Conservation (phyloP, 208 protist species). For the Phytomonas sp. region DNA sequence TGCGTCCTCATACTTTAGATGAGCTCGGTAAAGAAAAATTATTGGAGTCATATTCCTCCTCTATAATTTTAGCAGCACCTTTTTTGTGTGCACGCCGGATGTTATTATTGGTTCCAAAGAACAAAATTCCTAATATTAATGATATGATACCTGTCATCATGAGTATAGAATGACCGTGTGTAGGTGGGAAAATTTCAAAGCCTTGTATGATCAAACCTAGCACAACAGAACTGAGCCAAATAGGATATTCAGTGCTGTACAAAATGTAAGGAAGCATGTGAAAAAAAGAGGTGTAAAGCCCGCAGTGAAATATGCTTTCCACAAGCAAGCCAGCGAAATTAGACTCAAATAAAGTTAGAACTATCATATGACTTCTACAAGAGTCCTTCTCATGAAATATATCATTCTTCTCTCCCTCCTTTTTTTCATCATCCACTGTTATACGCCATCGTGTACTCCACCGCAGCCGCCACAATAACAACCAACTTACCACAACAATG, state of each 20-base stretch:
- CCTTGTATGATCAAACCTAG: slow-evolving; percentile 38
- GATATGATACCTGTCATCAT: slow-evolving; percentile 36
- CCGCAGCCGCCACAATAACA: slow-evolving; percentile 41
- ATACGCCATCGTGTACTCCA: slow-evolving; percentile 17
- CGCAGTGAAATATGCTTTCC: slow-evolving; percentile 87
- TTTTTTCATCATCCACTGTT: background rate
- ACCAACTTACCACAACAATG: slow-evolving; percentile 38
- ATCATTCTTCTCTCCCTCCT: slow-evolving; percentile 15
- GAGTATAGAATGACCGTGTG: slow-evolving; percentile 28
- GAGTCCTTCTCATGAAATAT: slow-evolving; percentile 5
- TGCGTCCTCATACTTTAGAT: background rate
- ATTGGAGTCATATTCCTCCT: background rate
- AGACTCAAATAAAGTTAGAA: slow-evolving; percentile 72
- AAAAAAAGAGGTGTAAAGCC: slow-evolving; percentile 92
- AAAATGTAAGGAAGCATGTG: slow-evolving; percentile 73
- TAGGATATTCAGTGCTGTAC: slow-evolving; percentile 29
- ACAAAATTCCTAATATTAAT: slow-evolving; percentile 29
- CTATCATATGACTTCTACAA: slow-evolving; percentile 17
- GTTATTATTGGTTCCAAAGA: slow-evolving; percentile 21
- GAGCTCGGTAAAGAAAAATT: background rate
- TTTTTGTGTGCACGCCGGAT: background rate
- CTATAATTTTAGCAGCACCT: background rate
- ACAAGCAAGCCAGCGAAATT: slow-evolving; percentile 90
- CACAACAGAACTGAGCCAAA: slow-evolving; percentile 20
- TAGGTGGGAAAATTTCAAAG: slow-evolving; percentile 63